These are phyloP conservation scores for Fraxinus platypoda DNA, from an alignment of 305 asterid species.

Conservation along the genomic window DNA sequence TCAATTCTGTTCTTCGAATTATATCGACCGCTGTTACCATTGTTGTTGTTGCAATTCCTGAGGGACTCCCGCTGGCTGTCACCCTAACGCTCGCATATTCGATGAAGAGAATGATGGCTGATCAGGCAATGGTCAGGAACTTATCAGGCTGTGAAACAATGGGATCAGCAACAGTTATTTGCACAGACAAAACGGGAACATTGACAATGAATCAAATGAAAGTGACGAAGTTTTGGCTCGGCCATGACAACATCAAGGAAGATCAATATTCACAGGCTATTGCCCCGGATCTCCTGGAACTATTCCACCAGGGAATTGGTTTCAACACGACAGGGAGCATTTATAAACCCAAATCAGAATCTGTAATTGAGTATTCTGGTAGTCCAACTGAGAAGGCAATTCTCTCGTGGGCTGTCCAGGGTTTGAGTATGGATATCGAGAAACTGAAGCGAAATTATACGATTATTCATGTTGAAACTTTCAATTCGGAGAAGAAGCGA, in stretches of 20 bases:
- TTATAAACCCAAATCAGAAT: slow-evolving; percentile 37
- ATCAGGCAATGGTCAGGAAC: slow-evolving; percentile 66
- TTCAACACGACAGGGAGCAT: slow-evolving; percentile 45
- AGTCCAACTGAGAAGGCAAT: slow-evolving; percentile 50
- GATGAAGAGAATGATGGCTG: slow-evolving; percentile 63
- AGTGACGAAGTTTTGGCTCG: slow-evolving; percentile 44
- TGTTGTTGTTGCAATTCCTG: slow-evolving; percentile 66
- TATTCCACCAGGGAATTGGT: slow-evolving; percentile 39
- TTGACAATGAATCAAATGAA: slow-evolving; percentile 49
- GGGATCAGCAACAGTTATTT: slow-evolving; percentile 61
- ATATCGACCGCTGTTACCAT: slow-evolving; percentile 51
- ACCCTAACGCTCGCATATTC: slow-evolving; percentile 62
- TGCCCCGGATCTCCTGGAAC: slow-evolving; percentile 20
- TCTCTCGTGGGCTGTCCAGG: slow-evolving; percentile 46
- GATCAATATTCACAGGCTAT: slow-evolving; percentile 19
- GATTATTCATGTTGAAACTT: slow-evolving; percentile 39
- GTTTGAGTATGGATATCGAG: slow-evolving; percentile 37
- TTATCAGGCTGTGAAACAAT: slow-evolving; percentile 60
- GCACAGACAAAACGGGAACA: slow-evolving; percentile 61
- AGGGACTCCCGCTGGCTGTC: slow-evolving; percentile 65
- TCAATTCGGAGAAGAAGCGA: slow-evolving; percentile 39
- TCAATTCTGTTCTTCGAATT: slow-evolving; percentile 46
- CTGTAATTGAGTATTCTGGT: slow-evolving; percentile 31
- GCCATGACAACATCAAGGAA: slow-evolving; percentile 25
- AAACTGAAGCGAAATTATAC: slow-evolving; percentile 33